Evolutionary conservation across 495 filamentous ascomycete genomes (phyloP).

Genomic region (Tuber microsphaerosporum): DNA sequence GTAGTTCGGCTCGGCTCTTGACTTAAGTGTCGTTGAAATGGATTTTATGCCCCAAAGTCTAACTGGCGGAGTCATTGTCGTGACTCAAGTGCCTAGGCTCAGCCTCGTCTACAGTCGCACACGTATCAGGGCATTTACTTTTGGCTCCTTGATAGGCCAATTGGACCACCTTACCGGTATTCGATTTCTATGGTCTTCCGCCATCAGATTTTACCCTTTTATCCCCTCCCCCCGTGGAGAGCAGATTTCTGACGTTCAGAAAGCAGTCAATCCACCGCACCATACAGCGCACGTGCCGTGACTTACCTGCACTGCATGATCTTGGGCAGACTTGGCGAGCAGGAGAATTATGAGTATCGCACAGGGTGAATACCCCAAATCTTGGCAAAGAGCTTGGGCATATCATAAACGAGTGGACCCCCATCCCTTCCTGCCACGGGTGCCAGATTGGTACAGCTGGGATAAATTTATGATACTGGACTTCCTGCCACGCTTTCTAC

Average conservation of each 20-base stretch:
- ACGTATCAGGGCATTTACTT: neutral
- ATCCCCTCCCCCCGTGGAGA: neutral
- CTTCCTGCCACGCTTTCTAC: neutral
- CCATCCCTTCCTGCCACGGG: neutral
- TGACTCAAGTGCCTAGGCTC: neutral
- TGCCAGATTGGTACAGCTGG: no score
- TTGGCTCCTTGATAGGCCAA: neutral
- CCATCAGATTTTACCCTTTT: neutral
- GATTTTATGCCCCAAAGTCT: neutral
- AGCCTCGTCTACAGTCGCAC: neutral
- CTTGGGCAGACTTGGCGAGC: neutral
- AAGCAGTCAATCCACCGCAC: neutral
- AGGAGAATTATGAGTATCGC: neutral
- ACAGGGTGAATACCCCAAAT: neutral
- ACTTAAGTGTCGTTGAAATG: neutral
- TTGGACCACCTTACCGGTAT: neutral
- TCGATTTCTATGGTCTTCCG: neutral
- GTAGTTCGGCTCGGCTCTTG: neutral
- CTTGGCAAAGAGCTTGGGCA: neutral
- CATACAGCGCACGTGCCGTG: neutral
- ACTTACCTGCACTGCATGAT: neutral
- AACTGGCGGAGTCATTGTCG: neutral
- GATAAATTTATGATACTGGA: no score
- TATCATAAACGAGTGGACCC: neutral
- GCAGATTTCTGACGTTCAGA: neutral